Percentiles rank a stretch among this genome's conserved stretches.
phyloP scores from a whole-genome alignment of 495 filamentous ascomycete genomes.

The Penicilliopsis zonata region DNA sequence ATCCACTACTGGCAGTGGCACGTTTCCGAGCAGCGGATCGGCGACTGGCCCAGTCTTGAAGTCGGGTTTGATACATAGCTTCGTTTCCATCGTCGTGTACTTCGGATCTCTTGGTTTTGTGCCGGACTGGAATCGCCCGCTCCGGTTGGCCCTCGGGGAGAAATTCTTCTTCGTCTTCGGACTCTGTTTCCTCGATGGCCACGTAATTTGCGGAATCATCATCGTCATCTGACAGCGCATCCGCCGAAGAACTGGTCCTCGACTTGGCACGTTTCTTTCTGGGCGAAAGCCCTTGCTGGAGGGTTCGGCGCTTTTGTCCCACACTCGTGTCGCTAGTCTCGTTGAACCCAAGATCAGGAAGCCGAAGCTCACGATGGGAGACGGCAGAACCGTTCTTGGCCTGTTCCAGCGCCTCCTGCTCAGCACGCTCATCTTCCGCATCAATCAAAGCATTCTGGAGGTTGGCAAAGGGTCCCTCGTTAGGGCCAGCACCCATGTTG shows the following conservation, averaged over 20 bases:
- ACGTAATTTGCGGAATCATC: conserved; percentile 31
- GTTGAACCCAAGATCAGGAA: conserved; percentile 64
- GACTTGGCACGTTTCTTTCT: conserved; percentile 15
- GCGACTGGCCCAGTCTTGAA: conserved; percentile 60
- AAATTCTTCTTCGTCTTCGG: conserved; percentile 27
- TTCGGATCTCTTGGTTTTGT: conserved; percentile 23
- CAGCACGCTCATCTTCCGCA: conserved; percentile 55
- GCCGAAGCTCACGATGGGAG: conserved; percentile 72
- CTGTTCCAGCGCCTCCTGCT: conserved; percentile 40
- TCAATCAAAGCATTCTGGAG: conserved; percentile 64
- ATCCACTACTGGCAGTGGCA: too few species aligned
- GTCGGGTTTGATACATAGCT: conserved; percentile 61
- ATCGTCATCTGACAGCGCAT: conserved; percentile 24
- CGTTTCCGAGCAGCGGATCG: conserved; percentile 54
- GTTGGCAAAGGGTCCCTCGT: conserved; percentile 43
- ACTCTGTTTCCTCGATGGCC: conserved; percentile 19
- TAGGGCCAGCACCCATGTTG: conserved; percentile 43
- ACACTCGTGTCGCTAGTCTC: conserved; percentile 19
- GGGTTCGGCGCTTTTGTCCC: conserved; percentile 27
- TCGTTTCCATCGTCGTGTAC: conserved; percentile 85
- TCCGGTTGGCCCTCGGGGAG: conserved; percentile 10
- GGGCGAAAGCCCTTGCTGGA: conserved; percentile 8
- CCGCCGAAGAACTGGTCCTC: conserved; percentile 21
- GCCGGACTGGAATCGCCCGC: conserved; percentile 14
- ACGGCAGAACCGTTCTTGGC: conserved; percentile 30